phyloP scores from a whole-genome alignment of 768 basidiomycete genomes.

The Hygrocybe punicea region DNA sequence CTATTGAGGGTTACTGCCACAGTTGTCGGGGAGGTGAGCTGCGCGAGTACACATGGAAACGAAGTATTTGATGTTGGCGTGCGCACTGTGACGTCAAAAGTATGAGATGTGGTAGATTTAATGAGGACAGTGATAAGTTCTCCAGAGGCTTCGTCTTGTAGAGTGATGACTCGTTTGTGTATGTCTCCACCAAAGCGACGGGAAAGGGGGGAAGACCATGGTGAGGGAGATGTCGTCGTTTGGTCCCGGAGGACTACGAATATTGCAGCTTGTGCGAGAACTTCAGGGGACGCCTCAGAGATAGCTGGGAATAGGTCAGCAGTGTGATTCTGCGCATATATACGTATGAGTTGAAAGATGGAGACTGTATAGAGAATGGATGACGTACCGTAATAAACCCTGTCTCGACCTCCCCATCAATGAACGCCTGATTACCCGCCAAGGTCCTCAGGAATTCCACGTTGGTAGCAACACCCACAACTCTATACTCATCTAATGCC shows the following conservation, averaged over 20 bases:
- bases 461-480: conserved; percentile 90
- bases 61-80: conserved; percentile 28
- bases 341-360: neutral
- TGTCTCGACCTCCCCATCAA: conserved; percentile 79
- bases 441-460: conserved; percentile 81
- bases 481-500: conserved; percentile 83
- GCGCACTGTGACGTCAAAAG: conserved; percentile 54
- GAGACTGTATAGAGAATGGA: conserved; percentile 3
- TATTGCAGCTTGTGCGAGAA: conserved; percentile 77
- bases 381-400: conserved; percentile 78
- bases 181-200: conserved; percentile 77
- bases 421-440: conserved; percentile 74
- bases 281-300: conserved; percentile 52
- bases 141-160: conserved; percentile 54
- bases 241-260: conserved; percentile 65
- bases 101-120: conserved; percentile 36
- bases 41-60: conserved; percentile 54
- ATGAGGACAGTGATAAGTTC: conserved; percentile 43
- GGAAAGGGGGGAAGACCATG: conserved; percentile 68
- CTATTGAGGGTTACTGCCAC: conserved; percentile 54
- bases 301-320: conserved; percentile 74
- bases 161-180: conserved; percentile 56
- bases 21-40: conserved; percentile 50
- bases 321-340: conserved; percentile 66
- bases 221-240: conserved; percentile 36